phyloP scores from a whole-genome alignment of 495 filamentous ascomycete genomes.

The Neurospora sp. region DNA sequence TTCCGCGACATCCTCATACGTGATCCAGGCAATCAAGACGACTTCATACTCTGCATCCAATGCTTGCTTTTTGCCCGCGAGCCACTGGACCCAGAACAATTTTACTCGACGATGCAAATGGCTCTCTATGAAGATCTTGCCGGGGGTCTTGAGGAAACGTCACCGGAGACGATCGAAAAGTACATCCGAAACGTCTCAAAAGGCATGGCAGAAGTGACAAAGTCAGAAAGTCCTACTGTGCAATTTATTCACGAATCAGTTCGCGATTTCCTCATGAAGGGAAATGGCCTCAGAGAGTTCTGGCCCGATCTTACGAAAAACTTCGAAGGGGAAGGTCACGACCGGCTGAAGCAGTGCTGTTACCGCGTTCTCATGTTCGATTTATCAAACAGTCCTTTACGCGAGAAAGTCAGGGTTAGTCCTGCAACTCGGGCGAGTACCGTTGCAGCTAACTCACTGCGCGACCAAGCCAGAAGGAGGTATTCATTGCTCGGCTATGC shows the following conservation, averaged over 20 bases:
- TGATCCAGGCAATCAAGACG: slow-evolving; percentile 17
- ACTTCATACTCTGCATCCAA: slow-evolving; percentile 28
- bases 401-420: not conserved
- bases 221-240: slow-evolving; percentile 17
- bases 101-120: slow-evolving; percentile 31
- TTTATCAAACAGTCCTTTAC: not conserved
- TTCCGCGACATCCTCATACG: slow-evolving; percentile 29
- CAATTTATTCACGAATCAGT: slow-evolving; percentile 39
- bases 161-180: slow-evolving; percentile 5
- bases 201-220: slow-evolving; percentile 26
- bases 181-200: slow-evolving; percentile 27
- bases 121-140: slow-evolving; percentile 11
- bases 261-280: slow-evolving; percentile 24
- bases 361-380: slow-evolving; percentile 11
- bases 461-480: slow-evolving; percentile 1
- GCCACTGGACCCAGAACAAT: slow-evolving; percentile 22
- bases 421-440: slow-evolving; percentile 7
- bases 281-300: slow-evolving; percentile 23
- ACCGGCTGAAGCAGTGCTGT: slow-evolving; percentile 29
- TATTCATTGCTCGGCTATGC: slow-evolving; percentile 13
- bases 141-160: slow-evolving; percentile 1
- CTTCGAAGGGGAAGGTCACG: slow-evolving; percentile 22
- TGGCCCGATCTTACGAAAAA: slow-evolving; percentile 22
- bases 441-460: slow-evolving; percentile 10
- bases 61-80: slow-evolving; percentile 29